phyloP scores from a whole-genome alignment of 2,329 filamentous ascomycete species.

The Helotiales sp. region DNA sequence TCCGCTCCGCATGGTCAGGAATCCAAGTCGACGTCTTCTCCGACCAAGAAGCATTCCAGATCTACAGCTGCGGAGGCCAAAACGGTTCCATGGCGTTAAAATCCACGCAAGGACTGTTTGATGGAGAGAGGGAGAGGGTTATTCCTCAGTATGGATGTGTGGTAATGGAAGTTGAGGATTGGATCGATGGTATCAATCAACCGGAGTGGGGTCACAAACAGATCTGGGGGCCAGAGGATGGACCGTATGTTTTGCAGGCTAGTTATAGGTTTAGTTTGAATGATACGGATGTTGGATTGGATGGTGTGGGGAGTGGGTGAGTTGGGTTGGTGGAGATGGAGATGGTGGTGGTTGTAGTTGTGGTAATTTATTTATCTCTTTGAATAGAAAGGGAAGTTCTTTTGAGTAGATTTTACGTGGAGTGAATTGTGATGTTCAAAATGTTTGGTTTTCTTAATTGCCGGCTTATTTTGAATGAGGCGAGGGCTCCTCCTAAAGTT shows the following conservation, averaged over 20 bases:
- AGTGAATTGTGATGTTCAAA: too few relatives aligned
- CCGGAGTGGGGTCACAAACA: conserved; percentile 81
- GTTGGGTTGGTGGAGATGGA: neutral
- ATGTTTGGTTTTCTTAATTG: too few relatives aligned
- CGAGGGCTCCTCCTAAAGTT: too few relatives aligned
- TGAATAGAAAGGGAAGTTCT: too few relatives aligned
- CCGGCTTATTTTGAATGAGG: too few relatives aligned
- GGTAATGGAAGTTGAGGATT: conserved; percentile 90
- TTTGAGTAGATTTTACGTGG: too few relatives aligned
- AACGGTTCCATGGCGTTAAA: conserved; percentile 72
- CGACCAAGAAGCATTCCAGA: conserved; percentile 84
- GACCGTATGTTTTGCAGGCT: conserved; percentile 62
- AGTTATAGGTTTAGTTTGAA: conserved; percentile 53
- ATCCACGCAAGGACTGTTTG: conserved; percentile 64
- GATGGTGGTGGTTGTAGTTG: neutral
- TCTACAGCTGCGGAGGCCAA: conserved; percentile 80
- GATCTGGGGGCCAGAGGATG: conserved; percentile 58
- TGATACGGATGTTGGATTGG: conserved; percentile 21
- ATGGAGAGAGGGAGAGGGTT: conserved; percentile 57
- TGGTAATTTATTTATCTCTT: too few relatives aligned
- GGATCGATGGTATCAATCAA: conserved; percentile 91
- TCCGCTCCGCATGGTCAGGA: conserved; percentile 75
- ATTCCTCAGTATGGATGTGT: conserved; percentile 80
- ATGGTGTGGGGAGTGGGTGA: conserved; percentile 23
- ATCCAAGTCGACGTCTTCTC: conserved; percentile 80